Conservation (phyloP, 2,329 filamentous ascomycete genomes). For the Aspergillus sp. region DNA sequence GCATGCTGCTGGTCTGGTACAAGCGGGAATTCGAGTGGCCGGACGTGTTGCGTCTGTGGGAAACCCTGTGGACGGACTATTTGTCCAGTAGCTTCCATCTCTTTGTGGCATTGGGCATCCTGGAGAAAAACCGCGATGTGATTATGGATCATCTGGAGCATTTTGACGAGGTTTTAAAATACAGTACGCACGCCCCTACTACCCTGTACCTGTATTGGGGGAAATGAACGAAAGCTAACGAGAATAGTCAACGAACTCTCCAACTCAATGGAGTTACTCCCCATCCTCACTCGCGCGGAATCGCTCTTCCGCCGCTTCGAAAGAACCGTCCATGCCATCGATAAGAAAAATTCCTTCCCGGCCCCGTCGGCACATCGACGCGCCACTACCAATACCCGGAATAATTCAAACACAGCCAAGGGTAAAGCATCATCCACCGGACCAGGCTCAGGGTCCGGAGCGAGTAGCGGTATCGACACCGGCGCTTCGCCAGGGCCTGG, state of each 20-base stretch:
- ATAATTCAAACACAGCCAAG: conserved; percentile 33
- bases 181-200: conserved; percentile 56
- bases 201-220: not conserved
- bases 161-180: conserved; percentile 97
- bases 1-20: conserved; percentile 97
- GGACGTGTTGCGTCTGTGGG: conserved; percentile 83
- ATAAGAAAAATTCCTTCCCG: conserved; percentile 84
- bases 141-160: conserved; percentile 91
- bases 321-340: conserved; percentile 78
- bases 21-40: conserved; percentile 92
- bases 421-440: conserved; percentile 22
- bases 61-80: conserved; percentile 89
- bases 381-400: conserved; percentile 28
- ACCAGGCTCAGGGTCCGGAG: not conserved
- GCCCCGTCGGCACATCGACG: conserved; percentile 25
- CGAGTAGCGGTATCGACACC: conserved; percentile 3
- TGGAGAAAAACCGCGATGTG: conserved; percentile 92
- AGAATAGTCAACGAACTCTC: conserved; percentile 85
- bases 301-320: conserved; percentile 81
- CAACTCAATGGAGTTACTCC: conserved; percentile 80
- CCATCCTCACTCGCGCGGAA: conserved; percentile 80
- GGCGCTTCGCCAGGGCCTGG: too few relatives aligned
- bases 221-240: too few relatives aligned
- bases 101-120: conserved; percentile 84
- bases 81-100: conserved; percentile 84